Evolutionary conservation across 371 early-diverging fungal species (phyloP), one percentile per base, ranked within the genome.

Genomic region (Ordospora pajunii): DNA sequence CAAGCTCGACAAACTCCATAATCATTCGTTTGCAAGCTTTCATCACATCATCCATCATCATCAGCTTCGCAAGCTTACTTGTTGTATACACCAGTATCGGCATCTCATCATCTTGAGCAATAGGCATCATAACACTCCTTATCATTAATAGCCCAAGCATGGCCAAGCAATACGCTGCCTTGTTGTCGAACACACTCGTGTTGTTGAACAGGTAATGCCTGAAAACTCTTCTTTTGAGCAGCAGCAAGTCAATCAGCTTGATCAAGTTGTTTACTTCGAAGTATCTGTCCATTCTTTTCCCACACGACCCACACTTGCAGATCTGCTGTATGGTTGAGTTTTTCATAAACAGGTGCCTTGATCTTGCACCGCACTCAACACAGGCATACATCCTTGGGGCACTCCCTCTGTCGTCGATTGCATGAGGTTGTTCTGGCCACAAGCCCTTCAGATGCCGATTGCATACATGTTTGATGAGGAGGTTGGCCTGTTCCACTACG

Each of bases 401-500:
- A 37, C 12, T 21, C 25, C 6, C 14, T 37, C 27, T 58, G 58
- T 58, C 40, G 17, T 58, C 58, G 1, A 25, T 19, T 37, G 19
- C 7, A 58, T 17, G 58, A 58, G 40, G 58, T 58, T 58, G 27
- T 27, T 6, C 37, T 11, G 27, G 12, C 6, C 0, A 12, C 53
- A 27, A 17, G 23, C 23, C 58, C 58, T 40, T 14, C n/a, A 21
- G 14, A 82, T 79, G 80, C 78, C 74, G 53, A 73, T 85, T 62
- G 85, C 82, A 40, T 86, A 86, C 67, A 76, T 86, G 42, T 85
- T 79, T 72, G 84, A 84, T 69, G 75, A 79, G 43, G 67, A 76
- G 58, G 90, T 93, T 73, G 94, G 92, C 12, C 90, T 90, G 80
- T 91, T 89, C 81, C 89, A 89, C 71, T 93, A 91, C 86, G 91